Base-by-base conservation (phyloP, 2,329 filamentous ascomycete genomes). In the Sphaerulina musiva region DNA sequence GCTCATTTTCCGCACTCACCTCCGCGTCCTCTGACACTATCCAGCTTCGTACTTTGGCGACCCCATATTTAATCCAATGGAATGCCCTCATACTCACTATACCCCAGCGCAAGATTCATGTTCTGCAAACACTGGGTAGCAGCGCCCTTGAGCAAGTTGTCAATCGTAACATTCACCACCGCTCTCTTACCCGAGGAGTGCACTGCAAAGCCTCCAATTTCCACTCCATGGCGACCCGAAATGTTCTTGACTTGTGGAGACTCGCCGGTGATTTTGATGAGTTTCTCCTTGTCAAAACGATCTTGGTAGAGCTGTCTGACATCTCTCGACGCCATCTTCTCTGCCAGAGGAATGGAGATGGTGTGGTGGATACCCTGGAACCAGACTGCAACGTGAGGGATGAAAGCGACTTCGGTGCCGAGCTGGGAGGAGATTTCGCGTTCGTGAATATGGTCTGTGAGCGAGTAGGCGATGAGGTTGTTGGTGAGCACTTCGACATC, bases 361-460 rank as follows among this genome's bases (percentile, higher is more conserved):
- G 90, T 92, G 73, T 91, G 87, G 69, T 89, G 84, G 64, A 97
- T 97, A 60, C 92, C 92, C 68, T 95, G 86, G 81, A 97, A 97
- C 92, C 90, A 97, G 11, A 86, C 83, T n/a, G 90, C 89, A 23
- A 95, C 91, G 71, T 97, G 93, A 6, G 93, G 93, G 54, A 93
- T 86, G 69, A 98, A 98, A 5, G 85, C 87, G 9, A 95, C 84
- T 14, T 81, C 74, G 11, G 76, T 78, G 46, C 85, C 87, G 9
- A 97, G 80, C 68, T 95, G 90, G 49, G 75, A 69, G 68, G 85
- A 86, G 60, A 97, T 93, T 71, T 97, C 93, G 45, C 82, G 83
- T 78, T 98, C 93, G 74, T 97, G 93, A 58, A 97, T 88, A 74
- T 97, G 93, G 63, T 90, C 91, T 34, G 89, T 95, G 73, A 95